Base-by-base conservation (phyloP, 495 filamentous ascomycete species). In the Aspergillus ostianus region DNA sequence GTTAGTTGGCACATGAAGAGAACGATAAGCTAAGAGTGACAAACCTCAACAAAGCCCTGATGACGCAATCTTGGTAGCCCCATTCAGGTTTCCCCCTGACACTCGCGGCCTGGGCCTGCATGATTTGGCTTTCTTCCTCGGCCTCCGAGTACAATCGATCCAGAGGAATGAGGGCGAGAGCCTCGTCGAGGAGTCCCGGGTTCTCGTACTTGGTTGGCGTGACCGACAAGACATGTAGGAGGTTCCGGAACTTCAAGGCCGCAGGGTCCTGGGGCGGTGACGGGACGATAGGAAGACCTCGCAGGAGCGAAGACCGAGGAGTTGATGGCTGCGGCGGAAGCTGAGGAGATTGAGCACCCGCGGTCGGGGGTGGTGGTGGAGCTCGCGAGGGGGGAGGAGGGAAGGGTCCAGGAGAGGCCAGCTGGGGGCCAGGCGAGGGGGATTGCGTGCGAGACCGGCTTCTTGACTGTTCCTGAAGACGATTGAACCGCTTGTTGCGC, bases 1-100 rank as follows among this genome's bases (percentile, higher is more conserved):
- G 36, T 41, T 57, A 61, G 60, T 71, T 53, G 73, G 63, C 63
- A 60, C 57, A 20, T 20, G 20, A 17, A 5, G 30, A 13, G 7
- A 55, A 17, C 48, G 56, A 32, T 30, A 51, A 36, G 46, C 21
- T 53, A 57, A 57, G 45, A 58, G 59, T 55, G 19, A 73, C 70
- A 57, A 64, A 77, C 91, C 86, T 92, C 59, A 97, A 75, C 59
- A 99, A 79, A 59, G 94, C 90, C 65, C 89, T 86, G 64, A 99
- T 88, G 30, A 97, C 90, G 77, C 93, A 99, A 77, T 99, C 94
- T 73, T 98, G 95, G 67, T 97, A 97, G 15, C 92, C 93, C 95
- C 95, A 99, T 82, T 94, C 90, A 17, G 93, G 84, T 66, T 88
- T 90, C 51, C 87, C 83, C 3, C 88, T 90, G 68, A 96, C 82